Conservation (phyloP, 208 protist genomes). For the Trypanosoma platydactyli region DNA sequence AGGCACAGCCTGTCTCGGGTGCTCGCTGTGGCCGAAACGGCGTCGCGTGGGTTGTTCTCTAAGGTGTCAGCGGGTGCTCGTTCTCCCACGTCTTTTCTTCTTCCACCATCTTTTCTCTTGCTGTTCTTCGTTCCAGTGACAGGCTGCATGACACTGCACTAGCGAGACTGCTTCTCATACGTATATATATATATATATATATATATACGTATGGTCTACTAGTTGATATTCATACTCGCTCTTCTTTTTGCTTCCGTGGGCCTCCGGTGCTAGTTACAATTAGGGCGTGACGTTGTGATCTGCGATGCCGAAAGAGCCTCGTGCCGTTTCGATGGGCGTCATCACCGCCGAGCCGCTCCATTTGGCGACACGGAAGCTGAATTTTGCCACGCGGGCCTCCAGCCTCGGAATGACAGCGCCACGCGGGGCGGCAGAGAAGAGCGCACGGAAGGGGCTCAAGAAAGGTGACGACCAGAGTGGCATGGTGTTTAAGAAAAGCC, state of each 20-base stretch:
- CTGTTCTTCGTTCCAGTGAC: background rate
- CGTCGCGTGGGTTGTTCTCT: conserved; percentile 58
- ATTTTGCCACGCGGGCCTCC: conserved; percentile 72
- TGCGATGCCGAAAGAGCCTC: conserved; percentile 71
- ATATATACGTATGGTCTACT: background rate
- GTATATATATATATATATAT: conserved; percentile 13
- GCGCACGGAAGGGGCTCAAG: conserved; percentile 37
- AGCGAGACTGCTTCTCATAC: no score
- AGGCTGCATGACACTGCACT: no score
- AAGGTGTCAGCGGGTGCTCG: background rate
- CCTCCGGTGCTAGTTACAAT: no score
- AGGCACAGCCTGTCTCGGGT: conserved; percentile 29
- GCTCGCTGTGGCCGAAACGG: conserved; percentile 33
- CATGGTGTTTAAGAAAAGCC: conserved; percentile 96
- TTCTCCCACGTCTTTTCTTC: background rate
- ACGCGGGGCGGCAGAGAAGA: conserved; percentile 48
- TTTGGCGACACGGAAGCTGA: conserved; percentile 56
- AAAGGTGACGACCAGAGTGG: conserved; percentile 84
- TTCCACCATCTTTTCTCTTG: background rate
- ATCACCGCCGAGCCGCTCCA: conserved; percentile 71
- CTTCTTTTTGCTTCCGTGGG: conserved; percentile 1
- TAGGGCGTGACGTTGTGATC: background rate
- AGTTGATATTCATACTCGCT: background rate
- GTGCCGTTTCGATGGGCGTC: conserved; percentile 82
- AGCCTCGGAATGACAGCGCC: conserved; percentile 68